phyloP scores from a whole-genome alignment of 495 filamentous ascomycete species.

The Hypoxylon trugodes region DNA sequence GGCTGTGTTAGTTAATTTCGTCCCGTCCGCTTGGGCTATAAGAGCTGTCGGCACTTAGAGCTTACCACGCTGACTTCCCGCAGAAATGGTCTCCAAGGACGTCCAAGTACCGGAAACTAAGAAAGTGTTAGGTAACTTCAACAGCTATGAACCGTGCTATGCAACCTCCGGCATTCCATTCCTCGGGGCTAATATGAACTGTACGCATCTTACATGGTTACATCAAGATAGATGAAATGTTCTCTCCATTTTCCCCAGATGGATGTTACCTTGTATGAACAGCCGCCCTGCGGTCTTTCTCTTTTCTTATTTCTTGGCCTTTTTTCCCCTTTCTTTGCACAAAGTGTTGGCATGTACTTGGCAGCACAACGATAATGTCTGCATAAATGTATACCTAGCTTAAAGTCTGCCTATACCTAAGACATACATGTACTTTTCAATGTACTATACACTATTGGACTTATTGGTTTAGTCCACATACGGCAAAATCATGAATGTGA shows the following conservation, averaged over 20 bases:
- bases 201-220: constrained; percentile 9
- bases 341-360: no score
- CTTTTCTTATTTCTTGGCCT: background rate
- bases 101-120: constrained; percentile 10
- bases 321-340: no score
- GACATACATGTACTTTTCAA: no score
- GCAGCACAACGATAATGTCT: no score
- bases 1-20: background rate
- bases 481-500: constrained; percentile 31
- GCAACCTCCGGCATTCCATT: constrained; percentile 21
- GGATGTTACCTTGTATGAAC: constrained; percentile 22
- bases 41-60: constrained; percentile 21
- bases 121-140: constrained; percentile 37
- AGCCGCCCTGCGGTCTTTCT: background rate
- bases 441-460: no score
- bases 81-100: background rate
- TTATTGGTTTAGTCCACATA: constrained; percentile 34
- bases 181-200: constrained; percentile 6
- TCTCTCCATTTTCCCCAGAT: constrained; percentile 21
- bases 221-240: constrained; percentile 27
- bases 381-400: no score
- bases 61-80: constrained; percentile 9
- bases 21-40: constrained; percentile 6
- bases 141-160: constrained; percentile 11
- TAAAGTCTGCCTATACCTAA: no score